These are phyloP conservation scores for Alternaria alternata DNA, from an alignment of 2,329 filamentous ascomycete genomes.

Conservation along the genomic window DNA sequence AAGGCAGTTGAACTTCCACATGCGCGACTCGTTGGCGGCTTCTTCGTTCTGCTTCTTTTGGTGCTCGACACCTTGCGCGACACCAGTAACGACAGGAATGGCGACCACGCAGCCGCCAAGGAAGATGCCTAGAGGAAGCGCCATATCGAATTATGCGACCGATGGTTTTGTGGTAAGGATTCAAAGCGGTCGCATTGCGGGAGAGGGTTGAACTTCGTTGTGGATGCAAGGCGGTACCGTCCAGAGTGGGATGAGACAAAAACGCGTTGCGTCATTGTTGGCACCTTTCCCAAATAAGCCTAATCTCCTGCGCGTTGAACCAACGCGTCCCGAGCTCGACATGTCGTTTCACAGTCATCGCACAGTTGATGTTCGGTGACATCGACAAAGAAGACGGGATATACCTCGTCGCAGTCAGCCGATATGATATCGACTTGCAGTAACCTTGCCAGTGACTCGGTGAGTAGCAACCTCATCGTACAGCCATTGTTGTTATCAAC, in stretches of 20 bases:
- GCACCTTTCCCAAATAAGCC: background rate
- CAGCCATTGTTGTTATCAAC: background rate
- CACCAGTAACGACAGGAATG: slow-evolving; percentile 60
- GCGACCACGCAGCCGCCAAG: slow-evolving; percentile 52
- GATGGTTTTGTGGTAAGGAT: background rate
- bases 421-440: background rate
- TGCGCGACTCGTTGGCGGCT: slow-evolving; percentile 58
- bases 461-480: background rate
- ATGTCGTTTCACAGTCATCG: background rate
- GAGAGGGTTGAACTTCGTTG: background rate
- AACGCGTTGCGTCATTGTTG: slow-evolving; percentile 6
- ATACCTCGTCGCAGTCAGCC: background rate
- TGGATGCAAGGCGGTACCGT: background rate
- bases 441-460: background rate
- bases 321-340: background rate
- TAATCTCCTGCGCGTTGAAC: background rate
- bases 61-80: slow-evolving; percentile 60
- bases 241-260: background rate
- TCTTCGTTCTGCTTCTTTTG: slow-evolving; percentile 61
- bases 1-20: slow-evolving; percentile 62
- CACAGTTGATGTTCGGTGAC: background rate
- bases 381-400: background rate
- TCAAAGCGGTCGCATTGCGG: background rate
- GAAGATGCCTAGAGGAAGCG: slow-evolving; percentile 46
- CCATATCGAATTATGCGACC: slow-evolving; percentile 11